Percentiles rank a stretch among this genome's conserved stretches.
These are phyloP conservation scores for Rhodotorula diobovata DNA, from an alignment of 768 basidiomycete species.

Conservation along the genomic window DNA sequence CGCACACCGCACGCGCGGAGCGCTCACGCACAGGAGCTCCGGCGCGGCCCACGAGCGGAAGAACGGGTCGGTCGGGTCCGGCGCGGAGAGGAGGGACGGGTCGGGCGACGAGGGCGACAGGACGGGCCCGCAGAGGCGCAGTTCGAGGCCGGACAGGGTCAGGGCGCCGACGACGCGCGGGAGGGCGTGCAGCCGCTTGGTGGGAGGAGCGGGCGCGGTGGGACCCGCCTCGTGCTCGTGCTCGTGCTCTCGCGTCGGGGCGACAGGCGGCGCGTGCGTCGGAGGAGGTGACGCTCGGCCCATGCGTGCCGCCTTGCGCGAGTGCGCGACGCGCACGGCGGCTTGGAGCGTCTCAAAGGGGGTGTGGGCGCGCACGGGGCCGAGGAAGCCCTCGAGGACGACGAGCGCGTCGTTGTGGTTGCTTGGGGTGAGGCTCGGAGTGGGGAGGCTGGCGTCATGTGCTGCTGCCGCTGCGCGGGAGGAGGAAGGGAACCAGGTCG, in stretches of 20 bases:
- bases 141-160: constrained; percentile 20
- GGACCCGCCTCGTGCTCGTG: too few species aligned
- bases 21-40: constrained; percentile 28
- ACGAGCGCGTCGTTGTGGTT: constrained; percentile 30
- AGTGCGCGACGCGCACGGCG: constrained; percentile 22
- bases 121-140: constrained; percentile 11
- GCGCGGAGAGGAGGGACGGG: not conserved
- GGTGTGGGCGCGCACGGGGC: constrained; percentile 21
- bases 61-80: constrained; percentile 25
- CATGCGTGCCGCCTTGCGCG: not conserved
- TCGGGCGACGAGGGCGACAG: not conserved
- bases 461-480: not conserved
- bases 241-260: too few species aligned
- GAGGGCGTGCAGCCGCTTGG: not conserved
- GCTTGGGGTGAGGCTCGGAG: not conserved
- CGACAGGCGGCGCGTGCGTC: not conserved
- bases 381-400: constrained; percentile 18
- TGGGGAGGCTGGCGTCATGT: not conserved
- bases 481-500: constrained; percentile 29
- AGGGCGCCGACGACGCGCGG: constrained; percentile 18
- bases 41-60: constrained; percentile 26
- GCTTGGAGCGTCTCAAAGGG: constrained; percentile 33
- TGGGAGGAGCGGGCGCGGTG: too few species aligned
- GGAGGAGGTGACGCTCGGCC: not conserved
- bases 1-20: constrained; percentile 12